Evolutionary conservation across 257 asterid genomes (phyloP), one percentile per base, ranked within the genome.

Genomic region (Salvia miltiorrhiza): DNA sequence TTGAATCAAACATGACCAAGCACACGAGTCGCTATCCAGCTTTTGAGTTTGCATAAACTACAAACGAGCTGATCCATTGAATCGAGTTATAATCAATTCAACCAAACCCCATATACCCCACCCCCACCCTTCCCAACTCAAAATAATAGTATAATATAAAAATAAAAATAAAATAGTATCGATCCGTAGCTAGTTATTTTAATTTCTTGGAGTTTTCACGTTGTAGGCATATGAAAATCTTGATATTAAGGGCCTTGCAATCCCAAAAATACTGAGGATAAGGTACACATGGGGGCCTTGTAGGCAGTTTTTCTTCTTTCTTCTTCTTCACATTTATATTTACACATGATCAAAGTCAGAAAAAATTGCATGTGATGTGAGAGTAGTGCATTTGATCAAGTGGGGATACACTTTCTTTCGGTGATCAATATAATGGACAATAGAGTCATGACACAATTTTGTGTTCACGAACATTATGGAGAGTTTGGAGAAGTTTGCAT

Each of bases 221-320:
- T 73, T 70, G 82, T 65, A 70, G 13, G 73, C 44, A 77, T 71
- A 67, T 43, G 76, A 77, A 35, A 70, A 16, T 77, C 73, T 61
- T 54, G 68, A 73, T 7, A 5, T 16, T n/a, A 19, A 69, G 63
- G 78, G 73, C 65, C 71, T n/a, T 56, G 65, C 69, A 71, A 72
- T 76, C 73, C 35, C 48, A 9, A 23, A 16, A 65, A 53, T 26
- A 40, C 54, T 7, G 55, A 70, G 53, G 84, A 80, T 80, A 80
- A 72, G 68, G 75, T 60, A 76, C 73, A 75, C 79, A 74, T 72
- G 81, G 55, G 40, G n/a, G n/a, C n/a, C n/a, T n/a, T 57, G 1
- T 13, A 16, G 3, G 20, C 23, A 32, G 0, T 59, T 52, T 9
- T 37, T 67, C 30, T 33, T 65, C 45, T 17, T 59, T 7, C 14